These are phyloP conservation scores for Salvia rosmarinus DNA, from an alignment of 257 asterid species.

Conservation along the genomic window DNA sequence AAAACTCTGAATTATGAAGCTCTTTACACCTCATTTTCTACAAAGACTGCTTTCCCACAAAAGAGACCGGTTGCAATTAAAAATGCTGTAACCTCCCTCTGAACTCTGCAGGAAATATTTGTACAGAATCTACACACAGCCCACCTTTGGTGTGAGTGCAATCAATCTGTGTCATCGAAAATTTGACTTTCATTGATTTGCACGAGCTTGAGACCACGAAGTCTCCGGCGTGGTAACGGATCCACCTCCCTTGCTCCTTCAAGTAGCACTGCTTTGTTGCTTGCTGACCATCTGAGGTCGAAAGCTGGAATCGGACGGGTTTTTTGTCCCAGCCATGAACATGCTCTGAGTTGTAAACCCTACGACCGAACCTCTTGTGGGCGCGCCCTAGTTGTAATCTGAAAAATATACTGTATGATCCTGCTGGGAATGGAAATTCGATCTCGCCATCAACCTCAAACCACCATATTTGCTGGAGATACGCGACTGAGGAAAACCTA, in stretches of 20 bases:
- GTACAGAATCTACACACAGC: constrained; percentile 81
- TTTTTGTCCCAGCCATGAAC: constrained; percentile 93
- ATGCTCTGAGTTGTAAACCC: constrained; percentile 66
- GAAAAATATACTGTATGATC: constrained; percentile 78
- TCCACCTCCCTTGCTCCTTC: constrained; percentile 81
- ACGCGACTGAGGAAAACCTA: constrained; percentile 78
- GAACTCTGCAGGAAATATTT: constrained; percentile 62
- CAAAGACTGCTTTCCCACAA: constrained; percentile 13
- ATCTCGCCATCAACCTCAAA: constrained; percentile 86
- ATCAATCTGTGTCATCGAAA: constrained; percentile 91
- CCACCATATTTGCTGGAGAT: constrained; percentile 99
- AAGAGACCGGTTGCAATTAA: constrained; percentile 48
- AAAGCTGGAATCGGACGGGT: constrained; percentile 74
- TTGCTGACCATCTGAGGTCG: constrained; percentile 77
- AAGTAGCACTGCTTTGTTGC: constrained; percentile 77
- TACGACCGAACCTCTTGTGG: constrained; percentile 62
- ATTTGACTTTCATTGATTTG: constrained; percentile 61
- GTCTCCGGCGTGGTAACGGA: constrained; percentile 72
- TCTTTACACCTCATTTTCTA: constrained; percentile 23
- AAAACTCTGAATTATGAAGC: neutral
- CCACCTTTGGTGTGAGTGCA: constrained; percentile 97
- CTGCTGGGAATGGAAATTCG: constrained; percentile 81
- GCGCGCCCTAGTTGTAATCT: constrained; percentile 77
- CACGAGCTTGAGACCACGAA: constrained; percentile 47
- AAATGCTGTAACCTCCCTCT: constrained; percentile 68